These are phyloP conservation scores for Vitis riparia DNA, from an alignment of 164 flowering plant species.

Conservation along the genomic window DNA sequence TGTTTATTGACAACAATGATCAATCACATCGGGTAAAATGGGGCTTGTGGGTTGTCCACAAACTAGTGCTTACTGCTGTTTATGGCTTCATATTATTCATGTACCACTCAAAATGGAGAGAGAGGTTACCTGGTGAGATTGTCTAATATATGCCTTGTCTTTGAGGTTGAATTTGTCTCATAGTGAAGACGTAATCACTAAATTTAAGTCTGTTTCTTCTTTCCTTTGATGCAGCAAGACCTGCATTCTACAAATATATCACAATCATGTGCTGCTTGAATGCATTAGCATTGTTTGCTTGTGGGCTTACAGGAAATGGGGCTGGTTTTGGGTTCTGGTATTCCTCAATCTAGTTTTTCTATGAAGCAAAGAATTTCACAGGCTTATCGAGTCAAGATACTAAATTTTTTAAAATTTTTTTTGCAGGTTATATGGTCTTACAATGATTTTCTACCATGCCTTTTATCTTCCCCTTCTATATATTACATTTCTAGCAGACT, in stretches of 20 bases:
- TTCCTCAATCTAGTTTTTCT: neutral
- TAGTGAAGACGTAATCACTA: too few species aligned
- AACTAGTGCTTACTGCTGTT: conserved; percentile 58
- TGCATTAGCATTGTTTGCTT: conserved; percentile 58
- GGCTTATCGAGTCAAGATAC: neutral
- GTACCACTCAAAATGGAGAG: conserved; percentile 86
- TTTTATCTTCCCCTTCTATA: conserved; percentile 85
- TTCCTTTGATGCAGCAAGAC: conserved; percentile 60
- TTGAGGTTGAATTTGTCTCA: neutral
- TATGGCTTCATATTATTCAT: conserved; percentile 68
- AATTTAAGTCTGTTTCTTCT: neutral
- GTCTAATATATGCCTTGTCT: neutral
- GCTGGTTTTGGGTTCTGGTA: conserved; percentile 78
- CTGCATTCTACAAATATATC: conserved; percentile 83
- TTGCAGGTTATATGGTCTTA: conserved; percentile 69
- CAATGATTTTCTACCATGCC: conserved; percentile 68
- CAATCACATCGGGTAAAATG: conserved; percentile 51
- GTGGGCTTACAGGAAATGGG: conserved; percentile 58
- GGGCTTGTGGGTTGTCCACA: conserved; percentile 69
- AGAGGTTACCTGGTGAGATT: conserved; percentile 70
- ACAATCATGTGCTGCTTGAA: conserved; percentile 60
- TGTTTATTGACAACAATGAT: conserved; percentile 59
- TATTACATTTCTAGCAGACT: conserved; percentile 77
- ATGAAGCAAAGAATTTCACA: too few species aligned
- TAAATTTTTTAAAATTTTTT: neutral